Percentiles rank a stretch among this genome's conserved stretches.
phyloP scores from a whole-genome alignment of 495 filamentous ascomycete genomes.

The Amphirosellinia nigrospora region DNA sequence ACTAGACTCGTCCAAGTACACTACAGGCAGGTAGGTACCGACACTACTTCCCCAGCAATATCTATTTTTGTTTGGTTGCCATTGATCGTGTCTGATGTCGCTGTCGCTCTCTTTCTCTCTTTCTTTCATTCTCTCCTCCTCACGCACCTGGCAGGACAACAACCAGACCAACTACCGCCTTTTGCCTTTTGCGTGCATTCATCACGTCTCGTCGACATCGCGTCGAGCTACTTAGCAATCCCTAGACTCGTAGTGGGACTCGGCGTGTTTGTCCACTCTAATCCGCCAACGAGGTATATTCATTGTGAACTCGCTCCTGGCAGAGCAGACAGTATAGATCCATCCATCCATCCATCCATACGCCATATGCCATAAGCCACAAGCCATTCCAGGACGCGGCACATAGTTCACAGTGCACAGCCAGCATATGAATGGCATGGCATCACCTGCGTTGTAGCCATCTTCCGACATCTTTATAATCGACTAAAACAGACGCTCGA shows the following conservation, averaged over 20 bases:
- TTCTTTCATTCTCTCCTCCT: background rate
- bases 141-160: background rate
- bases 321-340: background rate
- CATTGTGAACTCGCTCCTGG: background rate
- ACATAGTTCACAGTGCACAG: background rate
- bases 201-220: background rate
- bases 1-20: background rate
- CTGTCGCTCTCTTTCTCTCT: background rate
- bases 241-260: background rate
- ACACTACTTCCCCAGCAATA: background rate
- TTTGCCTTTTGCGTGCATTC: background rate
- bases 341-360: too few species aligned
- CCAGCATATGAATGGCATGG: conserved; percentile 2
- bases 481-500: background rate
- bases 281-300: background rate
- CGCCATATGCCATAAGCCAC: background rate
- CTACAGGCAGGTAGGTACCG: background rate
- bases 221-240: background rate
- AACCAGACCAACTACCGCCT: background rate
- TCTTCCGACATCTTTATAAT: background rate
- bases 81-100: background rate
- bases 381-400: background rate
- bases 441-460: conserved; percentile 6
- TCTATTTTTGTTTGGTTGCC: conserved; percentile 10
- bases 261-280: background rate